Base-by-base conservation (phyloP, 805 yeast species). In the Lipomyces oligophaga region DNA sequence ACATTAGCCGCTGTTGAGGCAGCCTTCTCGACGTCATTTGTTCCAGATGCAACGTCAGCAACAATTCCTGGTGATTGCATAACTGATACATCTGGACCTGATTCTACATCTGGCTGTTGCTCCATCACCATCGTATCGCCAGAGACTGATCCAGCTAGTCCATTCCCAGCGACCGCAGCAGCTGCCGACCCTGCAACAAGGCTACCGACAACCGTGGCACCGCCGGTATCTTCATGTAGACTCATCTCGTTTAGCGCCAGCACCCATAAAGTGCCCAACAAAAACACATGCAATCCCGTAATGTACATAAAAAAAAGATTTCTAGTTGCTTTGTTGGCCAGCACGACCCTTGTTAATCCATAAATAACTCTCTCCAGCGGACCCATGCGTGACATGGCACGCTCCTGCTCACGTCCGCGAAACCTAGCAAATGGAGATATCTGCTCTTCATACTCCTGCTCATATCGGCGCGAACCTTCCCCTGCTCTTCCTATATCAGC, bases 391-490 rank as follows among this genome's bases (percentile, higher is more conserved):
- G 88, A 78, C 41, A 76, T 74, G 38, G 84, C 81, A 55, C 95
- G 72, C 58, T 83, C 87, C 28, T 83, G 77, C 61, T 87, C 96
- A 53, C 79, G 70, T 36, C 80, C 75, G 58, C 94, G 76, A 66
- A 90, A 85, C 59, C 79, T 83, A 56, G 85, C 90, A 50, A 88
- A 78, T 26, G 96, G 94, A 58, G 87, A 88, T 37, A 87, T 68
- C 39, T 81, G 81, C 41, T 82, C 80, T 58, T 87, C 95, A 67
- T 85, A 88, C 39, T 67, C 75, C 25, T n/a, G n/a, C n/a, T n/a
- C n/a, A n/a, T n/a, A n/a, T n/a, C n/a, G n/a, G n/a, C n/a, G n/a
- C n/a, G n/a, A n/a, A n/a, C n/a, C n/a, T n/a, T n/a, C n/a, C n/a
- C n/a, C n/a, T n/a, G n/a, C n/a, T n/a, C n/a, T n/a, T n/a, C n/a